Base-by-base conservation (phyloP, 2,329 filamentous ascomycete species). In the Fusarium clavum region DNA sequence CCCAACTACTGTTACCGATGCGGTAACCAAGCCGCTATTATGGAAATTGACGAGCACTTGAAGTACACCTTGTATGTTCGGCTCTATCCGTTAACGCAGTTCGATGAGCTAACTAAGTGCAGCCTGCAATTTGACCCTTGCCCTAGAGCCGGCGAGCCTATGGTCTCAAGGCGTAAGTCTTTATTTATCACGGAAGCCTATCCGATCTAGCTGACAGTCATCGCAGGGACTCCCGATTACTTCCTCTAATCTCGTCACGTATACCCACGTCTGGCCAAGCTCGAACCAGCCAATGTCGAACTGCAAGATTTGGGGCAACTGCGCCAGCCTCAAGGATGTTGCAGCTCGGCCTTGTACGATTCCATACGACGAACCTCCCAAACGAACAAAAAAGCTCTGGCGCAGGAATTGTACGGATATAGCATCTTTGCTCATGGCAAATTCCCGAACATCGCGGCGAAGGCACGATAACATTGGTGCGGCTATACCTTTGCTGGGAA, bases 111-210 rank as follows among this genome's bases (percentile, higher is more conserved):
- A 81, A 62, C 67, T 24, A 49, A 38, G 29, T 63, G 22, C 77
- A 99, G 96, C 91, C 85, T 99, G 83, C 96, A 99, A 91, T 99
- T 98, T 82, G 96, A 99, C 80, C 96, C 96, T 58, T 98, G 96
- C 87, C 96, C 96, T 61, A 90, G 96, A 82, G 95, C 96, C 73
- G 96, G 96, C 76, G 96, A 99, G 81, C 96, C 96, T 25, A 98
- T 98, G 96, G 96, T 99, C 71, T 98, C 96, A 79, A 92, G 96
- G 86, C 90, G 92, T 89, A 84, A 81, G 87, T 82, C 52, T 38
- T 10, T 41, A 47, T 18, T 24, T 13, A n/a, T 24, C n/a, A 11
- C 10, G 34, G 40, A 27, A 32, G 25, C 5, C 2, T 5, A 27
- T 11, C 24, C 18, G 44, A 61, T 51, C 40, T 43, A 27, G 11